These are phyloP conservation scores for Fusarium napiforme DNA, from an alignment of 2,329 filamentous ascomycete genomes.

Conservation along the genomic window DNA sequence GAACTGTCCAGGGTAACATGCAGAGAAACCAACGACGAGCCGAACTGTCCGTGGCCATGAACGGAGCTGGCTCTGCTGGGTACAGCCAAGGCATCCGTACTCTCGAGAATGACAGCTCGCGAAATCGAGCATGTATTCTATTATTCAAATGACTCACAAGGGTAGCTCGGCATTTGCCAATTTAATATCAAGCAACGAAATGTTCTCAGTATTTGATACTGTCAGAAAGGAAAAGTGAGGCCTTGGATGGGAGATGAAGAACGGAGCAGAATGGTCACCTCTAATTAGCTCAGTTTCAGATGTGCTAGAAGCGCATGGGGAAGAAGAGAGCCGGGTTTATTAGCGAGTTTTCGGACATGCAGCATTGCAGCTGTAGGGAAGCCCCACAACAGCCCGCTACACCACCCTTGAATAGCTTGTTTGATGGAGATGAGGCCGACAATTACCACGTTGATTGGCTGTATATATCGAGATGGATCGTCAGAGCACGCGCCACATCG, in stretches of 20 bases:
- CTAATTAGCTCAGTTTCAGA: conserved; percentile 45
- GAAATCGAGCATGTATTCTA: neutral
- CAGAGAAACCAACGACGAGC: conserved; percentile 5
- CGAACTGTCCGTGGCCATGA: neutral
- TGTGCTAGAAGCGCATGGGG: conserved; percentile 23
- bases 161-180: neutral
- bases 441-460: conserved; percentile 12
- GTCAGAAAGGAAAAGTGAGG: conserved; percentile 1
- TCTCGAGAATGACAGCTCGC: neutral
- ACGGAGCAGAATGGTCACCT: conserved; percentile 28
- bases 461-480: neutral
- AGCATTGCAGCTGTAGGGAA: neutral
- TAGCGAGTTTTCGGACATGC: conserved; percentile 17
- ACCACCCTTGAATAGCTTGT: conserved; percentile 40
- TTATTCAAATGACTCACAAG: neutral
- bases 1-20: conserved; percentile 9
- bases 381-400: conserved; percentile 23
- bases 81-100: neutral
- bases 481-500: conserved; percentile 28
- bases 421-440: conserved; percentile 34
- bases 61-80: neutral
- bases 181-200: neutral
- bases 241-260: conserved; percentile 40
- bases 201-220: neutral
- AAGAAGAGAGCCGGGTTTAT: conserved; percentile 7